Conservation (phyloP, 176 grass and related monocot species). For the Juncus inflexus region DNA sequence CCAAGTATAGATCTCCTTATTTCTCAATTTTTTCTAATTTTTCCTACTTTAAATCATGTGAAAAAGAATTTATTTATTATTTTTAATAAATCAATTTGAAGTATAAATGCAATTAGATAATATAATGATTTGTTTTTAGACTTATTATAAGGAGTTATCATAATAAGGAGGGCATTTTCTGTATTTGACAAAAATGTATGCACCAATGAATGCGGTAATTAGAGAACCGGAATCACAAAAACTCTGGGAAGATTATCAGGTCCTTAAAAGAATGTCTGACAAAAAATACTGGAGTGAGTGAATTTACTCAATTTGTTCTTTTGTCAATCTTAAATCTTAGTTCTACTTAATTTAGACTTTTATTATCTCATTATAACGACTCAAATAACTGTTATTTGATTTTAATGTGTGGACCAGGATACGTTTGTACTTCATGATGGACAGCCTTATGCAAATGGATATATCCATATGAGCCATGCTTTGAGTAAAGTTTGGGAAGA, state of each 20-base stretch:
- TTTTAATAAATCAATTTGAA: too few species aligned
- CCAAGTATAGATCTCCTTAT: too few species aligned
- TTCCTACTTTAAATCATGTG: too few species aligned
- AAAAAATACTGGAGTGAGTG: constrained; percentile 81
- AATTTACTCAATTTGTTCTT: constrained; percentile 1
- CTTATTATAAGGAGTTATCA: too few species aligned
- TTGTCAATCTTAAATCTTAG: neutral
- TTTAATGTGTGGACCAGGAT: constrained; percentile 40
- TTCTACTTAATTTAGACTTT: neutral
- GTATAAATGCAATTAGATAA: too few species aligned
- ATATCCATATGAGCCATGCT: constrained; percentile 93
- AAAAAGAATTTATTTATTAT: too few species aligned
- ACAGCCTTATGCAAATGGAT: constrained; percentile 91
- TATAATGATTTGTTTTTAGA: too few species aligned
- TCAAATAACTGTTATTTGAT: constrained; percentile 28
- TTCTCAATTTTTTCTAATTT: too few species aligned
- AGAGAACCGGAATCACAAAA: constrained; percentile 90
- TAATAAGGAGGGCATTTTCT: too few species aligned
- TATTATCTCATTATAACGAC: too few species aligned
- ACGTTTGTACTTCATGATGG: constrained; percentile 92
- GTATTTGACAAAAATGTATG: too few species aligned
- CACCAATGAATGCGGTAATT: constrained; percentile 67
- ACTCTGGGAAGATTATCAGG: constrained; percentile 90
- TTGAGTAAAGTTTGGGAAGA: constrained; percentile 94
- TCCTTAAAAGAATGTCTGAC: constrained; percentile 78